Percentiles rank a stretch among this genome's conserved stretches.
These are phyloP conservation scores for Lagerstroemia speciosa DNA, from an alignment of 345 rosid species.

Conservation along the genomic window DNA sequence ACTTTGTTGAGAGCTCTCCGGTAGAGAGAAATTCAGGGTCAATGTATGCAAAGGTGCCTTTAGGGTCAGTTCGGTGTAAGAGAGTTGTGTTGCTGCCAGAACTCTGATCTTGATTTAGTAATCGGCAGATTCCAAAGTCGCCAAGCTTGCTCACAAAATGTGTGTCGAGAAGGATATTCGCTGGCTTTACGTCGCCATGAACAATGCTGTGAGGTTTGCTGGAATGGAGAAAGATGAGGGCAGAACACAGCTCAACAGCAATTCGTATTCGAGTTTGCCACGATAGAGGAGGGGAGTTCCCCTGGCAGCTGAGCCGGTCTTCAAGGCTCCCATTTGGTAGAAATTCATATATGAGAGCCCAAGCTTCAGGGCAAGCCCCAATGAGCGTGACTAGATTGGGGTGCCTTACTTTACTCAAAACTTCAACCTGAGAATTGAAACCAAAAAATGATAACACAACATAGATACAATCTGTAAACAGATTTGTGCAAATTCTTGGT, in stretches of 20 bases:
- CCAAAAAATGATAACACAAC: conserved; percentile 5
- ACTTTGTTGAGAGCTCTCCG: conserved; percentile 75
- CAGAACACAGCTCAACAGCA: conserved; percentile 75
- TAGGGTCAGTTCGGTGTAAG: conserved; percentile 45
- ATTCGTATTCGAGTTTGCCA: conserved; percentile 84
- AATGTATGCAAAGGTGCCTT: conserved; percentile 62
- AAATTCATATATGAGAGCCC: conserved; percentile 76
- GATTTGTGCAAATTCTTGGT: not conserved
- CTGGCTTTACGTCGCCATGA: conserved; percentile 87
- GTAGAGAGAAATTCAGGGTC: conserved; percentile 69
- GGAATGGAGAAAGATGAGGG: conserved; percentile 81
- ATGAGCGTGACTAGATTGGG: conserved; percentile 77
- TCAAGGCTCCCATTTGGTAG: conserved; percentile 91
- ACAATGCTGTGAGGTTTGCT: conserved; percentile 66
- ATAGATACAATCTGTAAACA: not conserved
- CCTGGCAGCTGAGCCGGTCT: conserved; percentile 72
- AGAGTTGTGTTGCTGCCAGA: conserved; percentile 29
- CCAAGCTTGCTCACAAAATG: conserved; percentile 72
- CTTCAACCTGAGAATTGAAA: conserved; percentile 50
- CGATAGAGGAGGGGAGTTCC: conserved; percentile 68
- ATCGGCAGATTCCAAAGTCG: conserved; percentile 74
- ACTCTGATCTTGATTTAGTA: conserved; percentile 21
- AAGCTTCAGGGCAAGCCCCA: conserved; percentile 86
- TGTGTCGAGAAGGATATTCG: conserved; percentile 71
- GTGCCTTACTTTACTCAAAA: conserved; percentile 79